Evolutionary conservation across 2,329 filamentous ascomycete species (phyloP).

Genomic region (Tricladium varicosporioides): DNA sequence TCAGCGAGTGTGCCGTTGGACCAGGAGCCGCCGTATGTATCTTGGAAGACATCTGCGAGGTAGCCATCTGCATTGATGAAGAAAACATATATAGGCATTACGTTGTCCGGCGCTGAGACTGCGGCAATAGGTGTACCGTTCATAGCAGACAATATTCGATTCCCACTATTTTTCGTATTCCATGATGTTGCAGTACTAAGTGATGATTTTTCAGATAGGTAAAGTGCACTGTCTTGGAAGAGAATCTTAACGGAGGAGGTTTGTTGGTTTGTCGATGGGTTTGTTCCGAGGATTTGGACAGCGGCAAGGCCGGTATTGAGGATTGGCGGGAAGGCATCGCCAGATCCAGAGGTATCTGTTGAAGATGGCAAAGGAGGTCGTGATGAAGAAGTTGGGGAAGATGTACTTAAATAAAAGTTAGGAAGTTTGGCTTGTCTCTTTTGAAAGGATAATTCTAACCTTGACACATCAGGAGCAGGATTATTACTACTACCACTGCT

Average conservation of each 20-base stretch:
- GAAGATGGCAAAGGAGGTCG: not conserved
- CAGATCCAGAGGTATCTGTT: not conserved
- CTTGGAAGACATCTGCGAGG: constrained; percentile 4
- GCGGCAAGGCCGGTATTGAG: not conserved
- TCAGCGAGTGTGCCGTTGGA: constrained; percentile 1
- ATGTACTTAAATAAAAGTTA: not conserved
- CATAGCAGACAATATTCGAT: not conserved
- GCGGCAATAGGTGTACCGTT: constrained; percentile 4
- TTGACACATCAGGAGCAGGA: not conserved
- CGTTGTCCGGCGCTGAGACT: not conserved
- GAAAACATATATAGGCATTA: not conserved
- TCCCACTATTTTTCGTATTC: not conserved
- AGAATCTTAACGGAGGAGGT: constrained; percentile 2
- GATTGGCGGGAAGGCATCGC: constrained; percentile 1
- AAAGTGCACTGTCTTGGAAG: constrained; percentile 3
- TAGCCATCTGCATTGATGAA: constrained; percentile 2
- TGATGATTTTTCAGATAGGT: constrained; percentile 1
- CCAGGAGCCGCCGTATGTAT: not conserved
- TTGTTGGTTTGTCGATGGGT: not conserved
- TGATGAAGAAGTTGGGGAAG: not conserved
- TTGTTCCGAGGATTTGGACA: not conserved
- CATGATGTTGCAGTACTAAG: not conserved
- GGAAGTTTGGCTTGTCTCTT: not conserved
- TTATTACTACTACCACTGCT: not conserved
- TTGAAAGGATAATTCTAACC: not conserved